Evolutionary conservation across 148 eudicot species (phyloP).

Genomic region (Heliosperma pusillum): DNA sequence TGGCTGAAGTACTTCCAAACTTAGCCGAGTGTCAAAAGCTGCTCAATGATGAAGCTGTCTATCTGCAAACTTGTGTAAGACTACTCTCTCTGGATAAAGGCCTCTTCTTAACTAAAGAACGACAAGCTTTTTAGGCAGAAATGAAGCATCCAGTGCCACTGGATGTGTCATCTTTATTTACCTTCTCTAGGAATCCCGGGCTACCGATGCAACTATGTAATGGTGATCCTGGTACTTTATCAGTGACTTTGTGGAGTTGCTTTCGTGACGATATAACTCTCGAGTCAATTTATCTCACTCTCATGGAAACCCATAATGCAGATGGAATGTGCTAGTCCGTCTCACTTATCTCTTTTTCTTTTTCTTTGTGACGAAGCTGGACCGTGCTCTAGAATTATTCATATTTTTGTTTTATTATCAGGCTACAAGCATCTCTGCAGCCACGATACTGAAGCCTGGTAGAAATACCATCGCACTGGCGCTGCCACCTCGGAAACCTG

Average conservation of each 20-base stretch:
- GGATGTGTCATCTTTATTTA: conserved; percentile 88
- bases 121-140: conserved; percentile 86
- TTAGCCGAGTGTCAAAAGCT: conserved; percentile 91
- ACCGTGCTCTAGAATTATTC: conserved; percentile 10
- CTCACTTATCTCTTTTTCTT: conserved; percentile 4
- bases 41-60: conserved; percentile 90
- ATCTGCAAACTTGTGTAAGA: conserved; percentile 87
- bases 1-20: conserved; percentile 94
- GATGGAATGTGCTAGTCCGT: conserved; percentile 90
- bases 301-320: conserved; percentile 73
- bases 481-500: conserved; percentile 91
- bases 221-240: conserved; percentile 93
- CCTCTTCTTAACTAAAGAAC: conserved; percentile 72
- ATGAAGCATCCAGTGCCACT: conserved; percentile 93
- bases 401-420: too few relatives aligned
- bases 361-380: neutral
- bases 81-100: conserved; percentile 82
- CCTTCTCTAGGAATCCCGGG: conserved; percentile 87
- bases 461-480: conserved; percentile 68
- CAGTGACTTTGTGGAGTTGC: conserved; percentile 88
- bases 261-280: conserved; percentile 96
- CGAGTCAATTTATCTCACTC: conserved; percentile 84
- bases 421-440: conserved; percentile 54
- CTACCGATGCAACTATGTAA: conserved; percentile 82
- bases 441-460: conserved; percentile 76